Conservation (phyloP, 139 green algal species). For the Micractinium sp. region DNA sequence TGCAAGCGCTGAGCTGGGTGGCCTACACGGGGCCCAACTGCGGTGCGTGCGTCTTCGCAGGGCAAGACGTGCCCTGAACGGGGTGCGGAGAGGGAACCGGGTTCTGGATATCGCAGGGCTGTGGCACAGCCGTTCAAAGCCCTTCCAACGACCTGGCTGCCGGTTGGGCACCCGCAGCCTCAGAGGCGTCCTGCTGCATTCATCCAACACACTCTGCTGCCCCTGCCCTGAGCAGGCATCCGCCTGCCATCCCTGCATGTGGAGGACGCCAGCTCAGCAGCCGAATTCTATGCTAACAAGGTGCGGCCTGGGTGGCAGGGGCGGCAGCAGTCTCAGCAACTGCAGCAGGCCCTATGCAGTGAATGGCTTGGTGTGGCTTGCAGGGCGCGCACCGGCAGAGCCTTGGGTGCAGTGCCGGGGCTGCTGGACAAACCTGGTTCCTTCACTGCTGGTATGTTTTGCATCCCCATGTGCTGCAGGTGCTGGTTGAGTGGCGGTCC, state of each 20-base stretch:
- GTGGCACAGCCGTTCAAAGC: neutral
- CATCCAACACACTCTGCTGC: neutral
- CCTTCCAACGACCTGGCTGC: neutral
- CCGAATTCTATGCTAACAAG: slow-evolving; percentile 96
- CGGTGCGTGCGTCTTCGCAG: slow-evolving; percentile 52
- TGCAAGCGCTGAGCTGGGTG: slow-evolving; percentile 83
- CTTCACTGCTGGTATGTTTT: too few species aligned
- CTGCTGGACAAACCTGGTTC: too few species aligned
- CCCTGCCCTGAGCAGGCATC: slow-evolving; percentile 63
- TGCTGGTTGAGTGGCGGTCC: slow-evolving; percentile 75
- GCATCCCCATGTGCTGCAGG: neutral
- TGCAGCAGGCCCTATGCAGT: too few species aligned
- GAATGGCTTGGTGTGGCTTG: too few species aligned
- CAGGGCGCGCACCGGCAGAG: too few species aligned
- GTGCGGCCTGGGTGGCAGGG: slow-evolving; percentile 5
- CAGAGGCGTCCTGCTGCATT: neutral
- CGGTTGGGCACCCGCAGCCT: neutral
- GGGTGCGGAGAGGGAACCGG: too few species aligned
- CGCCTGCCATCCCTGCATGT: slow-evolving; percentile 77
- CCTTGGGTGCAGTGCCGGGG: too few species aligned
- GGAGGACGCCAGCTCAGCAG: slow-evolving; percentile 75
- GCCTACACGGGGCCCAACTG: slow-evolving; percentile 80
- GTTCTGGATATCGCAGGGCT: too few species aligned
- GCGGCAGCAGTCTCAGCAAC: too few species aligned
- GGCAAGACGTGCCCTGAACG: too few species aligned